A percentile compares a stretch with the other conserved stretches of the same genome.
phyloP scores from a whole-genome alignment of 179 eudicot species.

The Silene vulgaris region DNA sequence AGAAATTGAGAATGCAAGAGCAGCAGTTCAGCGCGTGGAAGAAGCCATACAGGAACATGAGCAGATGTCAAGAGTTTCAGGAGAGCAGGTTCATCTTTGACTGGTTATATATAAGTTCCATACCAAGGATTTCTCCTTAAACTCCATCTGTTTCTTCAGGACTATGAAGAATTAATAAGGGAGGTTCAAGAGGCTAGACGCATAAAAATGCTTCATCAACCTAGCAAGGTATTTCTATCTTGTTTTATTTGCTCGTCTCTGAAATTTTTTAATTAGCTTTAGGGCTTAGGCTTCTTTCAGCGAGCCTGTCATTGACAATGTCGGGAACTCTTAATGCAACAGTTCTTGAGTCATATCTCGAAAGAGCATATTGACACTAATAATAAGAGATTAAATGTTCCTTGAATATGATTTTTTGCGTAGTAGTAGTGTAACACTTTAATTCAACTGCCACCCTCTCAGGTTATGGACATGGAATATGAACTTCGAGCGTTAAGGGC shows the following conservation, averaged over 20 bases:
- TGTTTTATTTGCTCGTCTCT: neutral
- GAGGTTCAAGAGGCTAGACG: slow-evolving; percentile 98
- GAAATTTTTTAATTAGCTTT: neutral
- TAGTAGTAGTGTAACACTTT: neutral
- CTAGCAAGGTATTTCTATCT: slow-evolving; percentile 68
- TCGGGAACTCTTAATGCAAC: neutral
- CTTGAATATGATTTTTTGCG: neutral
- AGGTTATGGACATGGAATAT: slow-evolving; percentile 99
- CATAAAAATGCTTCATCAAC: slow-evolving; percentile 93
- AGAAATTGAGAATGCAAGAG: slow-evolving; percentile 91
- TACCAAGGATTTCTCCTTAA: neutral
- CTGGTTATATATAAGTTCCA: neutral
- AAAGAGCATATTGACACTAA: neutral
- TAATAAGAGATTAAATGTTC: too few relatives aligned
- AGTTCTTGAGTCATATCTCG: neutral
- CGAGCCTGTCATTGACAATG: neutral
- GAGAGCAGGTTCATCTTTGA: slow-evolving; percentile 51
- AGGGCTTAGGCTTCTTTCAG: neutral
- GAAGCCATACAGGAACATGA: slow-evolving; percentile 95
- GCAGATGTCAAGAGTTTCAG: slow-evolving; percentile 61
- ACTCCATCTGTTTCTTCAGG: slow-evolving; percentile 38
- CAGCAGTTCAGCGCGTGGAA: slow-evolving; percentile 93
- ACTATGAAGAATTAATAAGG: slow-evolving; percentile 74
- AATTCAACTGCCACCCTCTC: slow-evolving; percentile 18
- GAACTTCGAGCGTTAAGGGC: slow-evolving; percentile 86